Percentiles rank a stretch among this genome's conserved stretches.
Evolutionary conservation across 108 stramenopile species (phyloP).

Genomic region (Cyclotella choctawhatcheeana): DNA sequence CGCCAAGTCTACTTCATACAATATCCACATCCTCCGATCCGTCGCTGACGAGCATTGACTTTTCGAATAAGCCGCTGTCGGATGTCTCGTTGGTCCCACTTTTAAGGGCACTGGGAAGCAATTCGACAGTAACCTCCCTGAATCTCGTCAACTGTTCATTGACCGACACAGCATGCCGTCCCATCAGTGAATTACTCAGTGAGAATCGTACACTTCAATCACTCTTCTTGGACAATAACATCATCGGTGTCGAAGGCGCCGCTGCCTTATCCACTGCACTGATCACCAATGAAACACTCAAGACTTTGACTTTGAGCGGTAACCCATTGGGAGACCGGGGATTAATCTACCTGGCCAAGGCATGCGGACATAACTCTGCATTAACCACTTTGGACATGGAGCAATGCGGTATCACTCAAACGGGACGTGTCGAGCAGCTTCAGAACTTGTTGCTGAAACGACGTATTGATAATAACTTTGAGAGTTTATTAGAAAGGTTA

Average conservation of each 20-base stretch:
- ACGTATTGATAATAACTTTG: conserved; percentile 36
- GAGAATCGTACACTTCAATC: conserved; percentile 13
- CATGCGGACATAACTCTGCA: conserved; percentile 28
- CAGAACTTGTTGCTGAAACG: conserved; percentile 26
- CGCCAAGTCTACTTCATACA: neutral
- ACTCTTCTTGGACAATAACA: conserved; percentile 29
- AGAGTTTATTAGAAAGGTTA: conserved; percentile 37
- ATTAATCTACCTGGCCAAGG: conserved; percentile 20
- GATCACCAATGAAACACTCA: conserved; percentile 35
- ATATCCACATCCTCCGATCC: neutral
- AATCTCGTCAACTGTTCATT: neutral
- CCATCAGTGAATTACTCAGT: conserved; percentile 10
- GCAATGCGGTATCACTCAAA: conserved; percentile 2
- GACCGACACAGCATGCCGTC: neutral
- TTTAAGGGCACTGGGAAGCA: neutral
- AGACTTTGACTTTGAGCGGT: conserved; percentile 12
- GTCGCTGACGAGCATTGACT: neutral
- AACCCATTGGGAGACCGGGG: conserved; percentile 37
- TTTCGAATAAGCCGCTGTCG: neutral
- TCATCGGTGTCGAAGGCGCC: conserved; percentile 25
- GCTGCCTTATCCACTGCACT: conserved; percentile 24
- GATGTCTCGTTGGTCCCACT: neutral
- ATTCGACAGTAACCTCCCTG: neutral
- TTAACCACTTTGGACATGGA: conserved; percentile 28
- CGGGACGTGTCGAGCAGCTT: conserved; percentile 19